Evolutionary conservation across 148 eudicot genomes (phyloP), one percentile per base, ranked within the genome.

Genomic region (Pharnaceum exiguum): DNA sequence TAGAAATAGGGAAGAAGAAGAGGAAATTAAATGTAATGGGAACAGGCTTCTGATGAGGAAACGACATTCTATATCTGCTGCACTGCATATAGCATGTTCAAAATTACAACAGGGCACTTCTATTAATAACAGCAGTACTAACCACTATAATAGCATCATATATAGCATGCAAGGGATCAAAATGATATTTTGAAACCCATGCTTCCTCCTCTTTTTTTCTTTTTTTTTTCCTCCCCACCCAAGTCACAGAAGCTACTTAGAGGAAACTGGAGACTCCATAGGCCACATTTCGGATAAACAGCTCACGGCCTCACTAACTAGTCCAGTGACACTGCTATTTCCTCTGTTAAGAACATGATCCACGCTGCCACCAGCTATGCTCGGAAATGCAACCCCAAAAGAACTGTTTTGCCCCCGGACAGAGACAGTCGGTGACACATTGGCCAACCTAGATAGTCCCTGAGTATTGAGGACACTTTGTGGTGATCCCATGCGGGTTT

Each of bases 231-330:
- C 35, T 18, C 39, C 54, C 18, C 13, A 12, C 59, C 55, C 46
- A 35, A 24, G 28, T 45, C 52, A 59, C 54, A 43, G 39, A 23
- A 26, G 18, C 74, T 73, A 78, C 62, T 76, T 79, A 3, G 77
- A 69, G 28, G 65, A 63, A 49, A 38, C 66, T 38, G 68, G 71
- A 62, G 74, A 51, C 17, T 69, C 74, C 74, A 68, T 80, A 30
- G 54, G 38, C 90, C 90, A 87, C 1, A 73, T 72, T 5, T 78
- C 85, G 2, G 88, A 50, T 13, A 65, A 73, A 61, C 68, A 52
- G 33, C 79, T 73, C 5, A 49, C 66, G 27, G 60, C 60, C 38
- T 77, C 82, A 11, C 75, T 50, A 40, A 63, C 59, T 22, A 57
- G 54, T 9, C 77, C 72, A 33, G 66, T 62, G 26, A 72, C 70